Conservation (phyloP, 2,329 filamentous ascomycete genomes). For the Trichoderma sp. region DNA sequence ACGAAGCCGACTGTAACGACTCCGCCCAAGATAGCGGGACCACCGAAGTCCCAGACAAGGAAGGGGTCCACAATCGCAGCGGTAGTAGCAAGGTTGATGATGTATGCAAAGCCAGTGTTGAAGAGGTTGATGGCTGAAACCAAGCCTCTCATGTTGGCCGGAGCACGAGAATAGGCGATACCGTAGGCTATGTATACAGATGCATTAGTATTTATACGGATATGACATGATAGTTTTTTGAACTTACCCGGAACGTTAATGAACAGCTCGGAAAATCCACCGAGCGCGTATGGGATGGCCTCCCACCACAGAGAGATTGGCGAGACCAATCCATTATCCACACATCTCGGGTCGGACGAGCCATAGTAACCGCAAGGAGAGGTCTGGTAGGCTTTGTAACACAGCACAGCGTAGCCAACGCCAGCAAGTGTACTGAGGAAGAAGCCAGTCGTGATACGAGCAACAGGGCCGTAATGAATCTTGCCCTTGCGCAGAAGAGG, state of each 20-base stretch:
- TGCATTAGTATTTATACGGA: neutral
- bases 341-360: conserved; percentile 25
- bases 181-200: neutral
- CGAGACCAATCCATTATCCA: conserved; percentile 24
- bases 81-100: conserved; percentile 47
- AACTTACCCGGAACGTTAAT: neutral
- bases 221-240: neutral
- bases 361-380: conserved; percentile 47
- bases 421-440: conserved; percentile 50
- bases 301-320: conserved; percentile 32
- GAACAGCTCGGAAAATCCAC: conserved; percentile 3
- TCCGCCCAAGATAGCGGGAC: conserved; percentile 41
- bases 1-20: neutral
- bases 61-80: conserved; percentile 51
- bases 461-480: conserved; percentile 60
- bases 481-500: conserved; percentile 32
- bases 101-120: conserved; percentile 48
- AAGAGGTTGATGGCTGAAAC: conserved; percentile 53
- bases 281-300: conserved; percentile 30
- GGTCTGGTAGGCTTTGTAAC: conserved; percentile 59
- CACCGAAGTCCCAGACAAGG: conserved; percentile 53
- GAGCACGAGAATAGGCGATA: conserved; percentile 44
- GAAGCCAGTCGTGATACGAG: conserved; percentile 60
- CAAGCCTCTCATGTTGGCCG: conserved; percentile 53
- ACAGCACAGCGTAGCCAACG: conserved; percentile 56